Evolutionary conservation across 208 protist genomes (phyloP).

Genomic region (Porcisia hertigi): DNA sequence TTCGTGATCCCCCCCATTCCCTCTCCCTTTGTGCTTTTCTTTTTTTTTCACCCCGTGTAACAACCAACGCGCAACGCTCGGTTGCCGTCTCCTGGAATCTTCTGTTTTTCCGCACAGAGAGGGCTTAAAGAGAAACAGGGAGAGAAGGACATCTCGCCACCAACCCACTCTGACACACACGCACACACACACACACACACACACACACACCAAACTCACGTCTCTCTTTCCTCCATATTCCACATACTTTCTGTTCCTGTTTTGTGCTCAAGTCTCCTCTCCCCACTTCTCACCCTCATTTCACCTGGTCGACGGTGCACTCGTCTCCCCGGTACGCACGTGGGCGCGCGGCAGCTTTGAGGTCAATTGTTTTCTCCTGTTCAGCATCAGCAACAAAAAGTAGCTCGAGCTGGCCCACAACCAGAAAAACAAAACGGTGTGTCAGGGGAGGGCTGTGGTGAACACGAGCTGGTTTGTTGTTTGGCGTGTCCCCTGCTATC

Average conservation of each 20-base stretch:
- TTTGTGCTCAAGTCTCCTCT: background rate
- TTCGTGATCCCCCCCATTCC: background rate
- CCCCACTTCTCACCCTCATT: background rate
- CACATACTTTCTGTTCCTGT: background rate
- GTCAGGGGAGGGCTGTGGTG: background rate
- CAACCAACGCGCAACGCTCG: background rate
- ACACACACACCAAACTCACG: background rate
- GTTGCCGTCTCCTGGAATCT: background rate
- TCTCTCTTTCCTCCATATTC: background rate
- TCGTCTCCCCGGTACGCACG: no score
- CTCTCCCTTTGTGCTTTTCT: background rate
- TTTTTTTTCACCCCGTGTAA: background rate
- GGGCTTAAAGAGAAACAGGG: background rate
- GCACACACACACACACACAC: background rate
- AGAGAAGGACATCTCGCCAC: background rate
- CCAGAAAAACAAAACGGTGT: background rate
- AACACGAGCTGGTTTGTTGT: background rate
- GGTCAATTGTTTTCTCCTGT: no score
- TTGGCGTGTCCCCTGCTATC: background rate
- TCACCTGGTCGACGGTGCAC: no score
- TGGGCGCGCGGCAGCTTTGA: no score
- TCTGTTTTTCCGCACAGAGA: background rate
- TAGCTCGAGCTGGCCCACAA: no score
- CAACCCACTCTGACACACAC: background rate
- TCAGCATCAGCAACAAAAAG: no score